Evolutionary conservation across 2,329 filamentous ascomycete species (phyloP).

Genomic region (Colletotrichum phormii): DNA sequence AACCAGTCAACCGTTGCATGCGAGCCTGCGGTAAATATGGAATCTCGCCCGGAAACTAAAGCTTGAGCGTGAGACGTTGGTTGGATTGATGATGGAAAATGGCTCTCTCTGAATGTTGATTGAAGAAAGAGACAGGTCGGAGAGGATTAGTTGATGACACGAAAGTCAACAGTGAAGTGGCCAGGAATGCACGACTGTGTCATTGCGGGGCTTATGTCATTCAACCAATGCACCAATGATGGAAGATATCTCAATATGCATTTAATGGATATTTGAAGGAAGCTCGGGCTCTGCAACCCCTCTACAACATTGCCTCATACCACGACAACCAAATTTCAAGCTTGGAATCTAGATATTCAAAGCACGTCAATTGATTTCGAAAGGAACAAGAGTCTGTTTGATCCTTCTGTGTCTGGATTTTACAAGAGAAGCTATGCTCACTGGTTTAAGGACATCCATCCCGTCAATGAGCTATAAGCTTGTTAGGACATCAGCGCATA

Average conservation of each 20-base stretch:
- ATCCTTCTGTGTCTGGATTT: background rate
- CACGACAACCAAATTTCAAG: background rate
- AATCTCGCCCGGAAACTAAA: accelerated
- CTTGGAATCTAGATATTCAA: background rate
- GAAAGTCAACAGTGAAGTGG: background rate
- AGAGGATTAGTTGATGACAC: background rate
- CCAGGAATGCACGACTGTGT: background rate
- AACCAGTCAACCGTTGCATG: background rate
- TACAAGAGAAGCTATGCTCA: constrained; percentile 16
- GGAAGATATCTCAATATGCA: constrained; percentile 12
- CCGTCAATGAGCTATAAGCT: constrained; percentile 20
- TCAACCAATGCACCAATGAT: background rate
- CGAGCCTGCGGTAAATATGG: background rate
- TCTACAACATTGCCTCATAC: background rate
- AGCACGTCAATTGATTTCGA: background rate
- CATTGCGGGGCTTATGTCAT: constrained; percentile 23
- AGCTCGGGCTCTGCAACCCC: background rate
- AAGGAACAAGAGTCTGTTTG: background rate
- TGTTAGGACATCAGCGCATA: constrained; percentile 28
- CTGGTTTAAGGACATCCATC: background rate
- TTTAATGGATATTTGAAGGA: constrained; percentile 1
- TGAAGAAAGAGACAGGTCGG: no score
- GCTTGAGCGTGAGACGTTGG: background rate
- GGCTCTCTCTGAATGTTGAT: background rate
- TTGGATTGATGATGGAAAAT: background rate